Evolutionary conservation across 371 early-diverging fungal species (phyloP).

Genomic region (Mucor lusitanicus): DNA sequence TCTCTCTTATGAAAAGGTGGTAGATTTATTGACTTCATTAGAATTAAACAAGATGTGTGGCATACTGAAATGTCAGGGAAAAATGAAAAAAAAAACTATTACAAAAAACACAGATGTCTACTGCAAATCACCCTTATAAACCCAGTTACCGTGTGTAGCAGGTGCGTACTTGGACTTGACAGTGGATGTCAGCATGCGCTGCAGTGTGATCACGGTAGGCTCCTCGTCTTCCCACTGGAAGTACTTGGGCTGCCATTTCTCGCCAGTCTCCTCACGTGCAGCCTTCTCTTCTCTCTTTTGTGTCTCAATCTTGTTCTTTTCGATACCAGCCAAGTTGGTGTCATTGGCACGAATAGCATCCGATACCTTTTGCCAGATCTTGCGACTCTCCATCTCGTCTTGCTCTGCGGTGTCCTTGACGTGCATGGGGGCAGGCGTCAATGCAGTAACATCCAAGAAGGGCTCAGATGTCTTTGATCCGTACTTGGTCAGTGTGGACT

Average conservation of each 20-base stretch:
- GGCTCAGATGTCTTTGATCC: slow-evolving; percentile 42
- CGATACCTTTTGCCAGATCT: slow-evolving; percentile 72
- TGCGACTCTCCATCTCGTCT: slow-evolving; percentile 64
- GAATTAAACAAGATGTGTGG: slow-evolving; percentile 1
- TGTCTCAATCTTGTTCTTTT: slow-evolving; percentile 75
- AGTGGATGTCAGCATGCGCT: slow-evolving; percentile 32
- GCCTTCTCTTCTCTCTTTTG: slow-evolving; percentile 65
- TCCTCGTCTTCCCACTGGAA: slow-evolving; percentile 61
- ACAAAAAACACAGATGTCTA: background rate
- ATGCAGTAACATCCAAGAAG: slow-evolving; percentile 60
- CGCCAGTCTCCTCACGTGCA: slow-evolving; percentile 56
- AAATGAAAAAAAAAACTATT: background rate
- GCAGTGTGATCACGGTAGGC: slow-evolving; percentile 35
- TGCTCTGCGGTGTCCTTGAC: slow-evolving; percentile 56
- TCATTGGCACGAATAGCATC: slow-evolving; percentile 69
- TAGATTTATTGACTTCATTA: background rate
- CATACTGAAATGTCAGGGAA: slow-evolving; percentile 1
- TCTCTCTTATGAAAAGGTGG: background rate
- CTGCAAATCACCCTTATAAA: slow-evolving; percentile 19
- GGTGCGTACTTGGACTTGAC: slow-evolving; percentile 42
- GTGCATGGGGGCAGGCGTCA: slow-evolving; percentile 37
- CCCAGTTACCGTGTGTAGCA: slow-evolving; percentile 47
- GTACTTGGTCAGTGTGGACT: slow-evolving; percentile 54
- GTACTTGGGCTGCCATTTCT: slow-evolving; percentile 61
- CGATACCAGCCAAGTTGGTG: slow-evolving; percentile 62